A percentile compares a stretch with the other conserved stretches of the same genome.
phyloP scores from a whole-genome alignment of 441 rosid genomes.

The Melastoma candidum region DNA sequence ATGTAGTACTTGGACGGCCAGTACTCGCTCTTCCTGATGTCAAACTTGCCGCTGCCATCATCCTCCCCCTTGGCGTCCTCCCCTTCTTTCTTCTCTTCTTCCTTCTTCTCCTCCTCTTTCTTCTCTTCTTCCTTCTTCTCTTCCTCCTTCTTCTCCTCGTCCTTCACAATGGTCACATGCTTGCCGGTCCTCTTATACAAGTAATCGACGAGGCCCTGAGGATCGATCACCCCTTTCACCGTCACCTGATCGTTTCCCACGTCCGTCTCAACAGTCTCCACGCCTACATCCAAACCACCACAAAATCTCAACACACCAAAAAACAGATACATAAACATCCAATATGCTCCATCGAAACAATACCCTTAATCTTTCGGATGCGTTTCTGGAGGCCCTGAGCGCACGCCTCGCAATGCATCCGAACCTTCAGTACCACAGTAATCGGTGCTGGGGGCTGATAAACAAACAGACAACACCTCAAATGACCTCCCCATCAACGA shows the following conservation, averaged over 20 bases:
- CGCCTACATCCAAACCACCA: constrained; percentile 15
- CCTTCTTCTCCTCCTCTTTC: constrained; percentile 18
- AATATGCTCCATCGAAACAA: background rate
- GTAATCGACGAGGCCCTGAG: constrained; percentile 20
- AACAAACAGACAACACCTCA: background rate
- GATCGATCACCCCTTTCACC: constrained; percentile 32
- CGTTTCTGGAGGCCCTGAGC: constrained; percentile 30
- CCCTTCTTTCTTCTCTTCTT: constrained; percentile 14
- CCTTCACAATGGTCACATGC: constrained; percentile 29
- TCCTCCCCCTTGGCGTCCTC: constrained; percentile 13
- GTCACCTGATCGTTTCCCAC: constrained; percentile 21
- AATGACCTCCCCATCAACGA: too few species aligned
- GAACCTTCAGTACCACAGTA: constrained; percentile 29
- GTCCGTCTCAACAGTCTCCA: constrained; percentile 32
- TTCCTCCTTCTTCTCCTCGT: constrained; percentile 29
- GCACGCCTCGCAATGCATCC: constrained; percentile 46
- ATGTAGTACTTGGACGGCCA: constrained; percentile 22
- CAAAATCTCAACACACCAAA: background rate
- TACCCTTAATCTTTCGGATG: constrained; percentile 34
- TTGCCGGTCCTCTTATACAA: constrained; percentile 29
- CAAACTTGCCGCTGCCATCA: constrained; percentile 16
- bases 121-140: constrained; percentile 10
- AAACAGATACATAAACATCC: background rate
- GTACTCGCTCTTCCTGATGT: constrained; percentile 28
- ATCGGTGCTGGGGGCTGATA: constrained; percentile 34